Base-by-base conservation (phyloP, 495 filamentous ascomycete species). In the Trichoderma virens region DNA sequence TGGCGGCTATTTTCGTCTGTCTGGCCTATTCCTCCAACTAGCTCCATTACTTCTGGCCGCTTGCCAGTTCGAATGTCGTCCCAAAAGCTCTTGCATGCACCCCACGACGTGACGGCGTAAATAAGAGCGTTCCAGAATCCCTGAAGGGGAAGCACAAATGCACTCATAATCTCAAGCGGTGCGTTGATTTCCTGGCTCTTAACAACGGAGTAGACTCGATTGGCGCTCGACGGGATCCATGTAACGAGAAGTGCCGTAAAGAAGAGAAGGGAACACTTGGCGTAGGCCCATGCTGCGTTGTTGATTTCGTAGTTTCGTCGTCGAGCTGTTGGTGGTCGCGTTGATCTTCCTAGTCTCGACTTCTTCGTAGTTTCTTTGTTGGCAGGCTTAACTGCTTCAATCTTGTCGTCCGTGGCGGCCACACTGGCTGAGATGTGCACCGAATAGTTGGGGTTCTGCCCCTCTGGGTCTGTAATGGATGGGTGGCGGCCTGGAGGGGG, bases 41-140 rank as follows among this genome's bases (percentile, higher is more conserved):
- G 65, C n/a, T 67, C 64, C 31, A 69, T 59, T 7, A 65, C 65
- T 35, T 73, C 63, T 11, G 65, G 63, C n/a, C 65, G 62, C 11
- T 54, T 66, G 32, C 67, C 27, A 25, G 35, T 28, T 54, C 23
- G 28, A 0, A 74, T 4, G 45, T 75, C 72, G 0, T 65, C 66
- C 65, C 70, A 72, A 3, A 79, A 69, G 28, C 71, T 71, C 67
- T 74, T 74, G 64, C 76, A 80, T 9, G 81, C 80, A 38, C 72
- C 72, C 77, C 77, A 81, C 16, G 78, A 84, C 3, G 90, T 91
- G 23, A 84, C 85, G 14, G 85, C 72, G 74, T 95, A 96, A 63
- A 96, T 91, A 62, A 91, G 70, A 23, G 85, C 84, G 68, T 95
- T 96, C 88, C 90, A 93, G 69, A 94, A 92, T 2, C 92, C 92